Evolutionary conservation across 2,329 filamentous ascomycete species (phyloP).

Genomic region (Kalmusia sp.): DNA sequence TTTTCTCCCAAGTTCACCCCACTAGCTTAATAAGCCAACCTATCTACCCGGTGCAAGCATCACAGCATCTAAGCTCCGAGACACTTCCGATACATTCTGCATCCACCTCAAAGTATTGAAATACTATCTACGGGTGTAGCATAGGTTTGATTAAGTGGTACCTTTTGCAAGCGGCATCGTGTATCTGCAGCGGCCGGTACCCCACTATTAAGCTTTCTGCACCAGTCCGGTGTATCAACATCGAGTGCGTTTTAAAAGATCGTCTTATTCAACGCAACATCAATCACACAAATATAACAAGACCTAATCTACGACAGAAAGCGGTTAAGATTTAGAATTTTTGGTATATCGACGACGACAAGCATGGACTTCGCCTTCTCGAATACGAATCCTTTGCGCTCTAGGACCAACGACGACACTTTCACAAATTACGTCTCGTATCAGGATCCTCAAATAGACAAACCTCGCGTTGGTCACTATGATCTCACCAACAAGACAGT

Average conservation of each 20-base stretch:
- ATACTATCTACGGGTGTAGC: no score
- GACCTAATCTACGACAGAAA: no score
- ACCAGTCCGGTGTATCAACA: no score
- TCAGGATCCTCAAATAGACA: constrained; percentile 21
- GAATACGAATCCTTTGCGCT: neutral
- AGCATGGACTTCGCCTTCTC: neutral
- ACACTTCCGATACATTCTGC: neutral
- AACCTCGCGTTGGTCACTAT: constrained; percentile 51
- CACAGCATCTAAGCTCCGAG: neutral
- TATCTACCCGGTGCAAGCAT: neutral
- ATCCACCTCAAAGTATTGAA: no score
- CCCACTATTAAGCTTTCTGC: no score
- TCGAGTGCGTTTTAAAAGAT: no score
- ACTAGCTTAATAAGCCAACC: neutral
- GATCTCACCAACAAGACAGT: constrained; percentile 48
- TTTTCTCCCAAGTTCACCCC: neutral
- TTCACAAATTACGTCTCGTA: constrained; percentile 51
- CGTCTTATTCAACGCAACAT: no score
- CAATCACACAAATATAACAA: no score
- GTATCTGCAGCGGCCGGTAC: no score
- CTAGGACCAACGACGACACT: neutral
- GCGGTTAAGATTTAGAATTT: no score
- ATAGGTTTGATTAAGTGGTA: no score
- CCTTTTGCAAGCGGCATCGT: no score
- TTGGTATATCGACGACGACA: neutral